Percentiles rank a stretch among this genome's conserved stretches.
These are phyloP conservation scores for Phtheirospermum japonicum DNA, from an alignment of 257 asterid species.

Conservation along the genomic window DNA sequence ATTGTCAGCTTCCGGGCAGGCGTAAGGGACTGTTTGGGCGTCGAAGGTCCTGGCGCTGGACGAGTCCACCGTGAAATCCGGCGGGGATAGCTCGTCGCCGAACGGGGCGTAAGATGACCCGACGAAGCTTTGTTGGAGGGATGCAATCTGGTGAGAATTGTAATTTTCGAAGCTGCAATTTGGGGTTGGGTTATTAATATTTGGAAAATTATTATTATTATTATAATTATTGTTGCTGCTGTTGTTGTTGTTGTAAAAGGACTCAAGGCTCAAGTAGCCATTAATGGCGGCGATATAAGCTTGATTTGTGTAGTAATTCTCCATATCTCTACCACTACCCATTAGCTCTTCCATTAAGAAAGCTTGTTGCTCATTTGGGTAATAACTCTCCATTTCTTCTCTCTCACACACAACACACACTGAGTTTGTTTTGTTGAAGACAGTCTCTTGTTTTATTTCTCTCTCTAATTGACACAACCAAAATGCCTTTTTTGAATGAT, in stretches of 20 bases:
- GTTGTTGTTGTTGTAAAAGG: neutral
- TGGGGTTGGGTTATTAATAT: neutral
- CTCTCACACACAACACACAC: neutral
- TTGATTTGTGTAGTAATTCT: conserved; percentile 19
- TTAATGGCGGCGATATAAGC: conserved; percentile 28
- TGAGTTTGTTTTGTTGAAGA: neutral
- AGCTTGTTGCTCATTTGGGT: conserved; percentile 32
- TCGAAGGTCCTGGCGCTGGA: conserved; percentile 23
- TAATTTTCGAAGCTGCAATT: conserved; percentile 23
- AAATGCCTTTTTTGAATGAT: neutral
- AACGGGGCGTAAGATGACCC: conserved; percentile 29
- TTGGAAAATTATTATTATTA: neutral
- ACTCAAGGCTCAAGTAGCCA: conserved; percentile 21
- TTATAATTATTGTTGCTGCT: no score
- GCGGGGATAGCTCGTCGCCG: conserved; percentile 44
- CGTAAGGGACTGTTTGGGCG: conserved; percentile 31
- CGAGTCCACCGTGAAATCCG: conserved; percentile 33
- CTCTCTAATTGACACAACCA: neutral
- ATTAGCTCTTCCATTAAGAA: conserved; percentile 49
- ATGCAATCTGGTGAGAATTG: neutral
- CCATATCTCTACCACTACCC: conserved; percentile 30
- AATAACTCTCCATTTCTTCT: conserved; percentile 46
- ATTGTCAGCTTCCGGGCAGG: conserved; percentile 6
- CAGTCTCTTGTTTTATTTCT: neutral
- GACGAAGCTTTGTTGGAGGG: conserved; percentile 15